Evolutionary conservation across 371 early-diverging fungal species (phyloP), one percentile per base, ranked within the genome.

Genomic region (Mucor lusitanicus): DNA sequence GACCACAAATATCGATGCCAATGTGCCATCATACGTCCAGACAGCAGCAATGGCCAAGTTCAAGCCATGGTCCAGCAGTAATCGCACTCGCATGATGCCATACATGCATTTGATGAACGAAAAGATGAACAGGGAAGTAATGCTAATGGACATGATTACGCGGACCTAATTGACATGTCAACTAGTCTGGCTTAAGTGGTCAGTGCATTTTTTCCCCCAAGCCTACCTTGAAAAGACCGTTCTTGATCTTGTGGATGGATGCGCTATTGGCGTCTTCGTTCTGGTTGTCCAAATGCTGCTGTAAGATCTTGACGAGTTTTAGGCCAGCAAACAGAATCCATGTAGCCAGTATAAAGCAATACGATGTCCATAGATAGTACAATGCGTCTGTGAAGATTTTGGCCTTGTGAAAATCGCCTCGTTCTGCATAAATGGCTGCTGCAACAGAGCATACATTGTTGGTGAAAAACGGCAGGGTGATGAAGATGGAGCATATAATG

Each of bases 371-470:
- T 17, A 78, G 53, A 32, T 59, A 69, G 21, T 76, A 78, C 27
- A 75, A 59, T 2, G 61, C 61, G n/a, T 67, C 60, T 3, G 77
- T 75, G 46, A 74, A 78, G 3, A 70, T 40, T 19, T 64, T 67
- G 1, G 79, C 76, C 27, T 54, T 54, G 6, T 3, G 39, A 12
- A 64, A 48, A 13, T 81, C 62, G 3, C 72, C 72, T 32, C 55
- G 65, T 28, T 73, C 53, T 33, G 81, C 78, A 65, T 64, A 78
- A 4, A 75, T 46, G 3, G 76, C 74, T 12, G 76, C 71, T 17
- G 59, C 58, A 54, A 81, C 64, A 1, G 74, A 69, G 30, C 70
- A 73, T 15, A 73, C 61, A 50, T 78, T 81, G 35, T 81, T 81
- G n/a, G 74, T 72, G 12, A 81, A 55, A 44, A 76, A 75, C 6